phyloP scores from a whole-genome alignment of 208 protist species.

The Ichthyophonus hoferi region DNA sequence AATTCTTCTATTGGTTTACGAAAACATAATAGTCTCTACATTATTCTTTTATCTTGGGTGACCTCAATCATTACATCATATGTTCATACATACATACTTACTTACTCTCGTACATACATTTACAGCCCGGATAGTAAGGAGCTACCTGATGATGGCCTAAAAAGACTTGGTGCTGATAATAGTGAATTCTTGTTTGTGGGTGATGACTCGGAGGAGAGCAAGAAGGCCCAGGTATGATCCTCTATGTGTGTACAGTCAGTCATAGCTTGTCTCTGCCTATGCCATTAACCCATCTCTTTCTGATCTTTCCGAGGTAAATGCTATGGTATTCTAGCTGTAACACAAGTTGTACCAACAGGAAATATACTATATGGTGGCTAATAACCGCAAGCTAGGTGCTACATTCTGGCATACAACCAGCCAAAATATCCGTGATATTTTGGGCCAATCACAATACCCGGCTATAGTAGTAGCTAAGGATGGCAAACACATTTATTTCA shows the following conservation, averaged over 20 bases:
- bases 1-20: too few species aligned
- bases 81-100: neutral
- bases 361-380: neutral
- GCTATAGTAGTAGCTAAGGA: neutral
- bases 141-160: neutral
- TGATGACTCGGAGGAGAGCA: neutral
- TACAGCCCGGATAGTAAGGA: neutral
- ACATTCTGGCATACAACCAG: neutral
- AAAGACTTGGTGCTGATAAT: neutral
- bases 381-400: neutral
- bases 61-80: too few species aligned
- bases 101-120: neutral
- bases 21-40: too few species aligned
- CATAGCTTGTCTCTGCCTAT: too few species aligned
- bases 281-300: too few species aligned
- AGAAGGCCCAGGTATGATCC: neutral
- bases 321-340: too few species aligned
- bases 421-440: neutral
- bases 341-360: too few species aligned
- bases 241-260: too few species aligned
- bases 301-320: too few species aligned
- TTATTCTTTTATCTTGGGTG: too few species aligned
- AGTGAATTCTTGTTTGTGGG: neutral
- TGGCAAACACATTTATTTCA: neutral
- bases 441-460: neutral